These are phyloP conservation scores for Alternaria gaisen DNA, from an alignment of 2,329 filamentous ascomycete species.

Conservation along the genomic window DNA sequence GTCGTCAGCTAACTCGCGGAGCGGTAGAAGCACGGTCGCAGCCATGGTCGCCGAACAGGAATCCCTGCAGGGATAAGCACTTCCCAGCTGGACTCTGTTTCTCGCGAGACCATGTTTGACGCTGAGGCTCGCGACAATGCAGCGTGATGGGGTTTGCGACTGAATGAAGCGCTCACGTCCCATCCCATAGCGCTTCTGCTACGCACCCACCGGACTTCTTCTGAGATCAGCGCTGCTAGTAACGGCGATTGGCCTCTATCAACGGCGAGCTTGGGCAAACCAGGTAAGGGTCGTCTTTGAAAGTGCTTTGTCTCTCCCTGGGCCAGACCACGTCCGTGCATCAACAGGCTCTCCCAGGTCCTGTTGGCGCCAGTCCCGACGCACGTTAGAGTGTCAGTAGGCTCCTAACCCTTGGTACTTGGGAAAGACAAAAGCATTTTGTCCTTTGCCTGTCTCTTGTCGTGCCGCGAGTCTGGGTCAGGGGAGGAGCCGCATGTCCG, in stretches of 20 bases:
- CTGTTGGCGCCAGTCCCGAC: slow-evolving; percentile 49
- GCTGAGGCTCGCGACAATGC: slow-evolving; percentile 24
- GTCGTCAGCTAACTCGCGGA: slow-evolving; percentile 39
- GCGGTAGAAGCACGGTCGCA: slow-evolving; percentile 38
- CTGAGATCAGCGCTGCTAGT: slow-evolving; percentile 27
- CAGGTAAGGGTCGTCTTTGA: slow-evolving; percentile 31
- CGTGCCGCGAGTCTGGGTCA: slow-evolving; percentile 46
- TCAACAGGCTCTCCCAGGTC: slow-evolving; percentile 28
- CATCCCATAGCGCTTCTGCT: slow-evolving; percentile 22
- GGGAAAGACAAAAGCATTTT: slow-evolving; percentile 42
- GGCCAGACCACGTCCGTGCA: slow-evolving; percentile 50
- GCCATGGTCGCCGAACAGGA: slow-evolving; percentile 42
- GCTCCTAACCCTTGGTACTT: slow-evolving; percentile 47
- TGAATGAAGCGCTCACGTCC: slow-evolving; percentile 19
- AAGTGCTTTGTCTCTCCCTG: slow-evolving; percentile 44
- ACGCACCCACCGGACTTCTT: slow-evolving; percentile 15
- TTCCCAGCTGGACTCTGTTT: slow-evolving; percentile 23
- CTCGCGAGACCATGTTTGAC: slow-evolving; percentile 21
- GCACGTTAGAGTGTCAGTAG: slow-evolving; percentile 35
- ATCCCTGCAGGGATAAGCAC: slow-evolving; percentile 30
- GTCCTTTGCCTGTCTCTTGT: slow-evolving; percentile 36
- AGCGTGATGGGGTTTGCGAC: slow-evolving; percentile 22
- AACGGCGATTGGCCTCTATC: slow-evolving; percentile 27
- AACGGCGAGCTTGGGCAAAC: slow-evolving; percentile 36
- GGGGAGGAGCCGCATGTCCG: slow-evolving; percentile 47